Conservation (phyloP, 2,329 filamentous ascomycete genomes). For the Fusarium ambrosium region DNA sequence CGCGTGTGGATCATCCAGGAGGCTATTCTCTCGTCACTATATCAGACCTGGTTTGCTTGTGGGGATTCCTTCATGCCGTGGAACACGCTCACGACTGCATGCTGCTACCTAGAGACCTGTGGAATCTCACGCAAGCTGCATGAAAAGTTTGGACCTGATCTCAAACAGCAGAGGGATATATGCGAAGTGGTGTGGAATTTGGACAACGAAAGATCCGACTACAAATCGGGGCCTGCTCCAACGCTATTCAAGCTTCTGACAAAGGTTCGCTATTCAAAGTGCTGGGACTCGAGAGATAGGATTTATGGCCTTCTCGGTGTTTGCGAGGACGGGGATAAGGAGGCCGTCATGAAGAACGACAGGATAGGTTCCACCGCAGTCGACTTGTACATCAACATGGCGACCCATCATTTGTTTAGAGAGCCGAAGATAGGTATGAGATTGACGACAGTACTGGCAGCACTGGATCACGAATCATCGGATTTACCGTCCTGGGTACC, state of each 20-base stretch:
- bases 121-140: neutral
- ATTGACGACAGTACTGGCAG: neutral
- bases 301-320: neutral
- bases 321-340: neutral
- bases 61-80: too few species aligned
- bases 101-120: too few species aligned
- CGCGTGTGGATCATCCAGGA: too few species aligned
- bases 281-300: neutral
- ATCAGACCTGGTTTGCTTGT: too few species aligned
- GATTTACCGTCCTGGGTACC: neutral
- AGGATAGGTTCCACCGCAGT: neutral
- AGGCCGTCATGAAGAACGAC: neutral
- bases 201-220: neutral
- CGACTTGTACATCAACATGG: neutral
- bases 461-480: neutral
- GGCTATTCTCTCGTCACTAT: too few species aligned
- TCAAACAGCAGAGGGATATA: neutral
- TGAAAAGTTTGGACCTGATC: neutral
- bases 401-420: neutral
- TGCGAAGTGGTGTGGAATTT: neutral
- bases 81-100: too few species aligned
- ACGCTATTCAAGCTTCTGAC: neutral
- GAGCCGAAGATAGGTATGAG: neutral
- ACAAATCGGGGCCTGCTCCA: neutral
- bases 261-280: neutral